These are phyloP conservation scores for Ophiostoma piceae DNA, from an alignment of 2,329 filamentous ascomycete species.

Conservation along the genomic window DNA sequence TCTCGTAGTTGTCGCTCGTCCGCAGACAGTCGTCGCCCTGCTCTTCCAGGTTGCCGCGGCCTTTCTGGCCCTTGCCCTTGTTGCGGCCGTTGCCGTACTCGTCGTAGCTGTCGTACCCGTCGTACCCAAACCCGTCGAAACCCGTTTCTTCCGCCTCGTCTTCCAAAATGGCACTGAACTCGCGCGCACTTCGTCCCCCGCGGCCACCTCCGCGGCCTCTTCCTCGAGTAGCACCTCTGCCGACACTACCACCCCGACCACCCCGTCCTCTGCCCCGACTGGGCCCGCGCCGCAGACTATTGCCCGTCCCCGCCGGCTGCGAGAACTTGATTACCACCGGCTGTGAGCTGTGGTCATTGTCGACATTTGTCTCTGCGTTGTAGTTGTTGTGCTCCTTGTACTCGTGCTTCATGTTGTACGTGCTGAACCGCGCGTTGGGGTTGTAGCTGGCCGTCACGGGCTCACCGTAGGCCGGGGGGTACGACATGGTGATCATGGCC, in stretches of 20 bases:
- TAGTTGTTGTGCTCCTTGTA: slow-evolving; percentile 16
- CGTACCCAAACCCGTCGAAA: slow-evolving; percentile 8
- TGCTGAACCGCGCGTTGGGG: slow-evolving; percentile 5
- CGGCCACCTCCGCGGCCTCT: slow-evolving; percentile 26
- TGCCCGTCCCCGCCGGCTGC: slow-evolving; percentile 19
- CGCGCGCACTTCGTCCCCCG: slow-evolving; percentile 19
- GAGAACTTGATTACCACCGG: slow-evolving; percentile 14
- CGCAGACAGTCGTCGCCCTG: slow-evolving; percentile 49
- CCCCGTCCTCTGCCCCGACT: slow-evolving; percentile 13
- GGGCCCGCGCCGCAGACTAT: slow-evolving; percentile 17
- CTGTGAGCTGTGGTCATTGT: background rate
- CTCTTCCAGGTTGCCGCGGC: slow-evolving; percentile 36
- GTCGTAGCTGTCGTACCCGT: slow-evolving; percentile 9
- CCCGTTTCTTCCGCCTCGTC: slow-evolving; percentile 14
- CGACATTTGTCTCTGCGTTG: background rate
- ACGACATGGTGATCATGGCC: background rate
- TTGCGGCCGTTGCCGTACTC: slow-evolving; percentile 27
- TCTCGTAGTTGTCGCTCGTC: slow-evolving; percentile 44
- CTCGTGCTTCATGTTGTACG: slow-evolving; percentile 8
- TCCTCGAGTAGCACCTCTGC: background rate
- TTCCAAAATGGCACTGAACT: background rate
- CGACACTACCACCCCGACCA: background rate
- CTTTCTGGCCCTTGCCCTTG: slow-evolving; percentile 27
- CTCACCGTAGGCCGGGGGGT: slow-evolving; percentile 14
- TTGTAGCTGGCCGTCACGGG: slow-evolving; percentile 15